These are phyloP conservation scores for Cyberlindnera mycetangii DNA, from an alignment of 805 yeast species.

Conservation along the genomic window DNA sequence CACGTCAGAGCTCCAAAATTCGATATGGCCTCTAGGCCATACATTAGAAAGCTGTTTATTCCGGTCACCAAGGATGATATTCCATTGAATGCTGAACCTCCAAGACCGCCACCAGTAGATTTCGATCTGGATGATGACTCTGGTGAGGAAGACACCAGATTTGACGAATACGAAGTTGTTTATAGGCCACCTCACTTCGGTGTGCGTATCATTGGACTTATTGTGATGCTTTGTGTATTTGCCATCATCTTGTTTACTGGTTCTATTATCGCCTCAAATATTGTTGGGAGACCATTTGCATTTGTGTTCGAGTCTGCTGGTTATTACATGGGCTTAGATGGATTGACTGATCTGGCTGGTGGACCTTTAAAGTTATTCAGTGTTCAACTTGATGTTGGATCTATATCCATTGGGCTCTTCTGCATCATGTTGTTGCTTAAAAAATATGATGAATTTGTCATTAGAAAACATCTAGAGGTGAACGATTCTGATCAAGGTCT, in stretches of 20 bases:
- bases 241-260: conserved; percentile 35
- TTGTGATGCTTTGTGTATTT: conserved; percentile 43
- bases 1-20: conserved; percentile 84
- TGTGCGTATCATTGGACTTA: conserved; percentile 44
- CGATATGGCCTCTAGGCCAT: conserved; percentile 69
- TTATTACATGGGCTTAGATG: not conserved
- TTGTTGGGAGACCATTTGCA: conserved; percentile 29
- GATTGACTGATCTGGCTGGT: not conserved
- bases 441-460: conserved; percentile 19
- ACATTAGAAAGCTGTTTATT: conserved; percentile 65
- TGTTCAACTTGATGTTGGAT: conserved; percentile 8
- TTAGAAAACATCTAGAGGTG: conserved; percentile 19
- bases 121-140: conserved; percentile 35
- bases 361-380: not conserved
- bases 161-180: conserved; percentile 62
- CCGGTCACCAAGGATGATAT: conserved; percentile 80
- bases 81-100: conserved; percentile 38
- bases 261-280: conserved; percentile 20
- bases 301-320: not conserved
- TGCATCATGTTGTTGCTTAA: conserved; percentile 15
- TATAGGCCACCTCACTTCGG: conserved; percentile 83
- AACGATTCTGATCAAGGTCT: not conserved
- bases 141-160: conserved; percentile 39
- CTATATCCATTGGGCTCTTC: conserved; percentile 23
- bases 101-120: not conserved